Conservation (phyloP, 495 filamentous ascomycete genomes). For the Chaetomium cochliodes region DNA sequence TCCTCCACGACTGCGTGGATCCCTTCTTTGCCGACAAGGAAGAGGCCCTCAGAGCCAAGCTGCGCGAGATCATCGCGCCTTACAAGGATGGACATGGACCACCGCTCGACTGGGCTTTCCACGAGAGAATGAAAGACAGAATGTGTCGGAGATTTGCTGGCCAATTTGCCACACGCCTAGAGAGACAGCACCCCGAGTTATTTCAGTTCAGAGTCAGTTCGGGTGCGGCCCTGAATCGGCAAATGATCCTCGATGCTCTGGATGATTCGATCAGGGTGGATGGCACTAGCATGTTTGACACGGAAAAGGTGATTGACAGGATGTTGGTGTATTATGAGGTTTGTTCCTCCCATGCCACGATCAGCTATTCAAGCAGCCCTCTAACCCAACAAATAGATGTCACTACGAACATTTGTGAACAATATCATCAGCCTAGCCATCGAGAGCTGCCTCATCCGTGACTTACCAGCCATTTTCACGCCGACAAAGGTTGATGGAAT, state of each 20-base stretch:
- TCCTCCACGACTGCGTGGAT: constrained; percentile 35
- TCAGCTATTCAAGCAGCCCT: not conserved
- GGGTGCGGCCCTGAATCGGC: not conserved
- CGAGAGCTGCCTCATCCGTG: constrained; percentile 35
- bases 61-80: constrained; percentile 41
- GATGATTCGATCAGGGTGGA: not conserved
- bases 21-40: constrained; percentile 41
- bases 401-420: constrained; percentile 28
- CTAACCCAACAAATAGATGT: constrained; percentile 23
- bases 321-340: constrained; percentile 7
- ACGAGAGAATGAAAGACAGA: not conserved
- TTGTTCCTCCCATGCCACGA: not conserved
- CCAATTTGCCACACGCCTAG: not conserved
- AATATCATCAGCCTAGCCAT: constrained; percentile 33
- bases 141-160: not conserved
- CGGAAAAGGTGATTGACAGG: constrained; percentile 4
- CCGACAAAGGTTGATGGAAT: constrained; percentile 24
- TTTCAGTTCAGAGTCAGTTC: not conserved
- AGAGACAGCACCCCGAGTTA: constrained; percentile 1
- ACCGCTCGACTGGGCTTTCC: not conserved
- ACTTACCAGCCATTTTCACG: constrained; percentile 29
- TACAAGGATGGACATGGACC: constrained; percentile 3
- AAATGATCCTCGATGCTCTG: not conserved
- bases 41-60: constrained; percentile 24
- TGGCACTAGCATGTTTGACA: not conserved